phyloP scores from a whole-genome alignment of 177 flowering plant species.

The Vitis hybrid region DNA sequence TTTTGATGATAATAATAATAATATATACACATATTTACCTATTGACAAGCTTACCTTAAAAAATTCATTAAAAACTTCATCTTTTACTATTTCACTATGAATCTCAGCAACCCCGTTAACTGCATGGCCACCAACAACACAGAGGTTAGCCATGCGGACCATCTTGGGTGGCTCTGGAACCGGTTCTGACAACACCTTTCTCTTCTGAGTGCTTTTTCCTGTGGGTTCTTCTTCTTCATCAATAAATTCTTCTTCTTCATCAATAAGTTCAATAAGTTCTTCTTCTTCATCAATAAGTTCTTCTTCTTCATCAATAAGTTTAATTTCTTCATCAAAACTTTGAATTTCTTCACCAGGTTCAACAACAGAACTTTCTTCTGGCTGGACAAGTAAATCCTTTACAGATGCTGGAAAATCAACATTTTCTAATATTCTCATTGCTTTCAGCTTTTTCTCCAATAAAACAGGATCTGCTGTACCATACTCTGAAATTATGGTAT shows the following conservation, averaged over 20 bases:
- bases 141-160: slow-evolving; percentile 96
- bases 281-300: slow-evolving; percentile 11
- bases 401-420: slow-evolving; percentile 64
- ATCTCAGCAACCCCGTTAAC: slow-evolving; percentile 98
- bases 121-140: slow-evolving; percentile 90
- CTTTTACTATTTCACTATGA: slow-evolving; percentile 90
- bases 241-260: slow-evolving; percentile 14
- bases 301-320: slow-evolving; percentile 12
- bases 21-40: neutral
- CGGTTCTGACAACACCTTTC: slow-evolving; percentile 34
- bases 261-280: slow-evolving; percentile 8
- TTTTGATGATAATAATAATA: neutral
- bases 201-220: slow-evolving; percentile 22
- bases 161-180: slow-evolving; percentile 52
- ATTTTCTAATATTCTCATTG: slow-evolving; percentile 87
- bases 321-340: slow-evolving; percentile 6
- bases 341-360: neutral
- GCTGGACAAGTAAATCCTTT: slow-evolving; percentile 42
- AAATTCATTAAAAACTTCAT: slow-evolving; percentile 85
- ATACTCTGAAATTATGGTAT: slow-evolving; percentile 62
- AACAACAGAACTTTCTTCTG: slow-evolving; percentile 30
- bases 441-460: slow-evolving; percentile 57
- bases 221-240: slow-evolving; percentile 31
- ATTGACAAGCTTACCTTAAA: slow-evolving; percentile 47
- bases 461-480: slow-evolving; percentile 64